Conservation (phyloP, 192 early-diverging fungal species). For the Entophlyctis helioformis region DNA sequence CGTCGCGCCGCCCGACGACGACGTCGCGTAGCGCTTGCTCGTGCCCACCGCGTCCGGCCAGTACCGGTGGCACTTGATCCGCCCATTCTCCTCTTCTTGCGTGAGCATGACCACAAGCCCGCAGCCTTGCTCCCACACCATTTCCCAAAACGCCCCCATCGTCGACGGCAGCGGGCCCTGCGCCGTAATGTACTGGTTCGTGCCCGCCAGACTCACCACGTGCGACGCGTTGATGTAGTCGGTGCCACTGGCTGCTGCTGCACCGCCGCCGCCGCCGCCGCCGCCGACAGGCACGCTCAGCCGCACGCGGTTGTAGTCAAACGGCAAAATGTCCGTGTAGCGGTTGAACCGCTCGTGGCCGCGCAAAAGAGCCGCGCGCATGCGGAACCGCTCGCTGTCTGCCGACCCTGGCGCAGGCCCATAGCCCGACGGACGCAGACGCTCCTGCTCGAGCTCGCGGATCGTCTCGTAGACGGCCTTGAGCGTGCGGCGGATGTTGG, state of each 20-base stretch:
- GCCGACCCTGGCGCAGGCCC: too few relatives aligned
- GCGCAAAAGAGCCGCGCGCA: too few relatives aligned
- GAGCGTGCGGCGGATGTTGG: too few relatives aligned
- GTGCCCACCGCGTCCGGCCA: slow-evolving; percentile 54
- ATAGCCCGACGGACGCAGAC: too few relatives aligned
- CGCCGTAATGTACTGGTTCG: slow-evolving; percentile 66
- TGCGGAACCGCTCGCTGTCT: too few relatives aligned
- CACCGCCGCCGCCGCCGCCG: neutral
- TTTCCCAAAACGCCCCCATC: slow-evolving; percentile 76
- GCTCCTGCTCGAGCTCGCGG: too few relatives aligned
- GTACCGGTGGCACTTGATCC: slow-evolving; percentile 72
- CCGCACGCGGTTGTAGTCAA: slow-evolving; percentile 26
- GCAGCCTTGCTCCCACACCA: slow-evolving; percentile 68
- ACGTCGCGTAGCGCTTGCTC: slow-evolving; percentile 8
- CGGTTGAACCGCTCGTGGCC: too few relatives aligned
- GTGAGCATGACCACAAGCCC: slow-evolving; percentile 84
- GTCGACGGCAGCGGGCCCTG: slow-evolving; percentile 79
- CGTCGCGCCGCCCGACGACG: too few relatives aligned
- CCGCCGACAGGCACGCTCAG: slow-evolving; percentile 9
- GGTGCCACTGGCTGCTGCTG: slow-evolving; percentile 1
- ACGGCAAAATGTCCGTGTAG: slow-evolving; percentile 40
- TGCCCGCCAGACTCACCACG: slow-evolving; percentile 21
- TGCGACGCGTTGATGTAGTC: slow-evolving; percentile 86
- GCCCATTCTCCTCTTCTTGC: slow-evolving; percentile 57
- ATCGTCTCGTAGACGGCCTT: too few relatives aligned